These are phyloP conservation scores for Floccularia luteovirens DNA, from an alignment of 768 basidiomycete species.

Conservation along the genomic window DNA sequence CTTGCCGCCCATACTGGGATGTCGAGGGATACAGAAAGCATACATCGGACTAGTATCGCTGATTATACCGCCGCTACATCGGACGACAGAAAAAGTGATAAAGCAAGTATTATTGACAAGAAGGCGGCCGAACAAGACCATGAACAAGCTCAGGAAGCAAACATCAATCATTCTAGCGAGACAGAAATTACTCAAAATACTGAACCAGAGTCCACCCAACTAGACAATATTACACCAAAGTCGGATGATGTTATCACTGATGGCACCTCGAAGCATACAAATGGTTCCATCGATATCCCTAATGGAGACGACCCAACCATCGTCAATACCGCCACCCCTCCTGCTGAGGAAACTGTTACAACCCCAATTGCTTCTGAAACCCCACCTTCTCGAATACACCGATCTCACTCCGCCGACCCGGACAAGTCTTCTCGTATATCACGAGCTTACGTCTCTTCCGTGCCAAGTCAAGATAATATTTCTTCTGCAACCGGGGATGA, in stretches of 20 bases:
- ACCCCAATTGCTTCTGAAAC: slow-evolving; percentile 31
- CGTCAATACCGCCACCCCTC: not conserved
- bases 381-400: slow-evolving; percentile 44
- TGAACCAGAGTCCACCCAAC: too few relatives aligned
- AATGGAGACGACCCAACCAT: not conserved
- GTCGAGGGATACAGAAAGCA: slow-evolving; percentile 16
- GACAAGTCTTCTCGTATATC: slow-evolving; percentile 53
- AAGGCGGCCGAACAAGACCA: slow-evolving; percentile 24
- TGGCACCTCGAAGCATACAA: not conserved
- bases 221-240: too few relatives aligned
- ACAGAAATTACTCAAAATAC: slow-evolving; percentile 6
- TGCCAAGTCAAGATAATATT: slow-evolving; percentile 37
- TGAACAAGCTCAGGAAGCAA: slow-evolving; percentile 18
- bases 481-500: slow-evolving; percentile 67
- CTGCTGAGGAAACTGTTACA: slow-evolving; percentile 12
- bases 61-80: slow-evolving; percentile 6
- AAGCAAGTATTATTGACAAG: slow-evolving; percentile 15
- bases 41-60: slow-evolving; percentile 2
- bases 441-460: slow-evolving; percentile 49
- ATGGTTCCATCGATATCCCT: slow-evolving; percentile 1
- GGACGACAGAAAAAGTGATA: slow-evolving; percentile 10
- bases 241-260: slow-evolving; percentile 10
- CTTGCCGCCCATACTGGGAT: slow-evolving; percentile 57
- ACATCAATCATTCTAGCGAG: slow-evolving; percentile 5
- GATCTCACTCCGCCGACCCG: slow-evolving; percentile 80